phyloP scores from a whole-genome alignment of 1,139 yeast species.

The Suhomyces panamericanus region DNA sequence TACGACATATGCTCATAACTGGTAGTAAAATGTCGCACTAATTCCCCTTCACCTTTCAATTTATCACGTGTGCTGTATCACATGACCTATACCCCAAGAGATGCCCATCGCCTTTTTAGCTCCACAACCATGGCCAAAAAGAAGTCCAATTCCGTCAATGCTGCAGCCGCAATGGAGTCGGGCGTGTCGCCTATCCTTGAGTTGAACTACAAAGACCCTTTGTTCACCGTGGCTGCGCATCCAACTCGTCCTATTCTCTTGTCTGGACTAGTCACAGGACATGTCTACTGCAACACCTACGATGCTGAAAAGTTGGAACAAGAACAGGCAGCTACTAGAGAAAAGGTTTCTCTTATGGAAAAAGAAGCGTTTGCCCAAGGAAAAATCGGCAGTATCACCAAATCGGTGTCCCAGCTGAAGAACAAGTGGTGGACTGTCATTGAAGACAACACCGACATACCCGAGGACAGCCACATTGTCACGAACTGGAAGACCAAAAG shows the following conservation, averaged over 20 bases:
- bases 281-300: conserved; percentile 58
- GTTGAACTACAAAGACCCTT: conserved; percentile 55
- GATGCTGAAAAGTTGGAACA: conserved; percentile 48
- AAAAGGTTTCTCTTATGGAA: conserved; percentile 21
- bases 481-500: conserved; percentile 83
- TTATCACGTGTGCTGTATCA: background rate
- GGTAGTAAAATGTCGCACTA: no score
- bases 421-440: conserved; percentile 53
- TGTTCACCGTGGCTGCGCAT: conserved; percentile 79
- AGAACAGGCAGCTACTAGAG: conserved; percentile 26
- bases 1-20: no score
- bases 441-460: conserved; percentile 33
- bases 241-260: conserved; percentile 67
- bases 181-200: conserved; percentile 53
- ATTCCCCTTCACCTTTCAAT: no score
- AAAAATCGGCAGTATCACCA: conserved; percentile 27
- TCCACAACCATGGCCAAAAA: conserved; percentile 29
- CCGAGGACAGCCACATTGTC: conserved; percentile 33
- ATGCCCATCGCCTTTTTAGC: conserved; percentile 10
- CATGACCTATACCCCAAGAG: conserved; percentile 1
- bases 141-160: conserved; percentile 32
- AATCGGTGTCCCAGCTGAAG: conserved; percentile 40
- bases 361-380: conserved; percentile 31
- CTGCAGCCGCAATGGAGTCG: conserved; percentile 38
- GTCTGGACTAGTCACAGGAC: conserved; percentile 80